These are phyloP conservation scores for Beauveria bassiana DNA, from an alignment of 2,329 filamentous ascomycete genomes.

Conservation along the genomic window DNA sequence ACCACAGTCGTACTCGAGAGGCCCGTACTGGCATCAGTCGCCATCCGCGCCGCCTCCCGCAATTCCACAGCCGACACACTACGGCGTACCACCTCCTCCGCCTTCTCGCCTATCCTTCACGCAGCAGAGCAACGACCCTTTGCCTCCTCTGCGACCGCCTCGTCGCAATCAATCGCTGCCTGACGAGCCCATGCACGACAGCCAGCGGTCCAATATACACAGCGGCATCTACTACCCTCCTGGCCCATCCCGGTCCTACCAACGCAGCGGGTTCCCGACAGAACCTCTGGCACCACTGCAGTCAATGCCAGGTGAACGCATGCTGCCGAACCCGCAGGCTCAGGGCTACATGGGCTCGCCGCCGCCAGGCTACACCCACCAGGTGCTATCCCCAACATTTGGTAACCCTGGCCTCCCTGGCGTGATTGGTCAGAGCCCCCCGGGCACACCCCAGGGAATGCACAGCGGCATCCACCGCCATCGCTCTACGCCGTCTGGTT, in stretches of 20 bases:
- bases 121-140: slow-evolving; percentile 28
- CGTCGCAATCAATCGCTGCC: slow-evolving; percentile 26
- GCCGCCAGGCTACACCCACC: slow-evolving; percentile 24
- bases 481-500: slow-evolving; percentile 30
- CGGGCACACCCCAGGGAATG: slow-evolving; percentile 25
- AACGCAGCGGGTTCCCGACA: slow-evolving; percentile 24
- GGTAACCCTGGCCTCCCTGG: slow-evolving; percentile 23
- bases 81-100: slow-evolving; percentile 17
- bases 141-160: slow-evolving; percentile 32
- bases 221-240: slow-evolving; percentile 25
- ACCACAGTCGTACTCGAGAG: slow-evolving; percentile 21
- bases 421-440: slow-evolving; percentile 27
- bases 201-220: slow-evolving; percentile 19
- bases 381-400: slow-evolving; percentile 31
- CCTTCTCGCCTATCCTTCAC: slow-evolving; percentile 27
- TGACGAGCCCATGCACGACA: slow-evolving; percentile 26
- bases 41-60: slow-evolving; percentile 19
- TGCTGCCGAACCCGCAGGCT: slow-evolving; percentile 26
- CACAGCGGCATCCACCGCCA: slow-evolving; percentile 26
- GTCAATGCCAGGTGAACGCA: slow-evolving; percentile 24
- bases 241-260: slow-evolving; percentile 22
- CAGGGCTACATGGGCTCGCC: slow-evolving; percentile 28
- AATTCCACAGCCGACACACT: slow-evolving; percentile 18
- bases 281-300: slow-evolving; percentile 24
- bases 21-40: slow-evolving; percentile 28